Base-by-base conservation (phyloP, 805 yeast genomes). In the Saccharomyces mikatae region DNA sequence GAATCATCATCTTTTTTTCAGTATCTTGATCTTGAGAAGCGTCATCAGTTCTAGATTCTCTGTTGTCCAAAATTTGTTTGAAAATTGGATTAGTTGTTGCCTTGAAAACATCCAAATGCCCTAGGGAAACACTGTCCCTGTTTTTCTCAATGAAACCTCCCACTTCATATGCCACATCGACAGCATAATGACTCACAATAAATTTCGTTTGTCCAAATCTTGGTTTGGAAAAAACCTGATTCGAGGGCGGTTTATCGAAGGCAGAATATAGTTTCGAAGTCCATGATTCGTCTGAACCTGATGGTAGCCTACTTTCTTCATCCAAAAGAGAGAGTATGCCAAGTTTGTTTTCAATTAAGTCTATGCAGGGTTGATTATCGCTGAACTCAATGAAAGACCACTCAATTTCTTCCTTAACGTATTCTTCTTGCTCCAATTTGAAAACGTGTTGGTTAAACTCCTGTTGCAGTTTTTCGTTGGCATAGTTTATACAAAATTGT, bases 401-500 rank as follows among this genome's bases (percentile, higher is more conserved):
- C 69, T 91, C 95, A 59, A 92, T 92, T 64, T 91, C 87, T 74
- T 92, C 99, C 56, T 80, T 81, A 52, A 89, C 80, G 67, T 92
- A 92, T 67, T 94, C 97, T 66, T 92, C 97, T 75, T 94, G 98
- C 68, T 92, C 99, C 58, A 94, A 79, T 69, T 94, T 94, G 81
- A 92, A 92, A 52, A 94, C 97, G 66, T 94, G 98, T 73, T 90
- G 97, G 66, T 91, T 94, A 73, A 92, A 92, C 70, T 92, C 97
- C 71, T 92, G 99, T 72, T 92, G 99, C 62, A 92, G 79, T 73
- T 92, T 92, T 75, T 92, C 99, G 72, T 92, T 92, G 47, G 98
- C 97, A 70, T 92, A 92, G 69, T 92, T 92, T 73, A 92, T 92
- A 74, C 99, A 92, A 72, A 92, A 92, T 72, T 92, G 99, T 73